Evolutionary conservation across 331 rosid genomes (phyloP), one percentile per base, ranked within the genome.

Genomic region (Pyracantha coccinea): DNA sequence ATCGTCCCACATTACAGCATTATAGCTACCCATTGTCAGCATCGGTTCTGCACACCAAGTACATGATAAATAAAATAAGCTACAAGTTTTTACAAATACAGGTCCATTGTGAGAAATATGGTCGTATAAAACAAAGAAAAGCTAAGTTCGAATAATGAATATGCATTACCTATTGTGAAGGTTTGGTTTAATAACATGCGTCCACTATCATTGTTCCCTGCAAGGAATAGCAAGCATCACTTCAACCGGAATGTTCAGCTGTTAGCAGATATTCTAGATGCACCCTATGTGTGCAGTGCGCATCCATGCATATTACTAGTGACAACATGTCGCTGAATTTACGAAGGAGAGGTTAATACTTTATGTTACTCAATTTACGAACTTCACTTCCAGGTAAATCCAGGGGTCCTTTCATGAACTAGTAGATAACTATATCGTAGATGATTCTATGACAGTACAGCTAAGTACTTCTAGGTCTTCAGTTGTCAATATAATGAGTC

Each of bases 181-280:
- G 98, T 94, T 74, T 94, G 98, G 85, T 94, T 91, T 80, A 88
- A 78, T 81, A 85, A 62, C 97, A 94, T 94, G 64, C 84, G 83
- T 45, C 99, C 99, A 9, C 35, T 73, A 17, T 90, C 95, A 38
- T 87, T 90, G 92, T 94, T 94, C 90, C 99, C 98, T 94, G 83
- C 58, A 86, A 53, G 80, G 61, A 85, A 75, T 31, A 33, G 45
- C 58, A 52, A 71, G 67, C 54, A 79, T 81, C 75, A 73, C 38
- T 73, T 60, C 35, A 68, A 61, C 69, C 61, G 29, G 58, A 60
- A 71, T 60, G 60, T 47, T 67, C 44, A 81, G 82, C 61, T 57
- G 52, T 27, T 65, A 33, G 45, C 54, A 72, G 58, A 66, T 79
- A 69, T 44, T 57, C 66, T 35, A 71, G 64, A 58, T 23, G 65